Conservation (phyloP, 768 basidiomycete species). For the Suillus sp. region DNA sequence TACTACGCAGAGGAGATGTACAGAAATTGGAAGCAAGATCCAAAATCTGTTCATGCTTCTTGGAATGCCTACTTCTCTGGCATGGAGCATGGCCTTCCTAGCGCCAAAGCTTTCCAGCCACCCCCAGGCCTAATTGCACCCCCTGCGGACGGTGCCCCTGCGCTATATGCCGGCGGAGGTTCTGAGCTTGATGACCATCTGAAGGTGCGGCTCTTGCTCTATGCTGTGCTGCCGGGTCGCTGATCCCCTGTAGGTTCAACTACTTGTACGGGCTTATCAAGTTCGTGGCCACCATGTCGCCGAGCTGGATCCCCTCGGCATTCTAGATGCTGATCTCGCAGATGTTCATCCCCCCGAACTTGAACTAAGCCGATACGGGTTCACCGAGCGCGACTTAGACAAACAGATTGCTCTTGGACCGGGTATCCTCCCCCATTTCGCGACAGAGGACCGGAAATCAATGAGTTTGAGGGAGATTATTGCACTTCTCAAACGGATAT, state of each 20-base stretch:
- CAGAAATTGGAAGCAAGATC: conserved; percentile 87
- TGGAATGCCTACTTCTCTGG: conserved; percentile 96
- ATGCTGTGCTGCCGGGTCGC: conserved; percentile 8
- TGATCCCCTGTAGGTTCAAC: conserved; percentile 71
- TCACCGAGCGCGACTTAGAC: conserved; percentile 90
- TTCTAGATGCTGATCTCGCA: conserved; percentile 85
- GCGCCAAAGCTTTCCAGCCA: conserved; percentile 80
- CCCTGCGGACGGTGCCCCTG: conserved; percentile 79
- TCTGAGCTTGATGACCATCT: conserved; percentile 90
- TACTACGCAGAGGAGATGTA: conserved; percentile 99
- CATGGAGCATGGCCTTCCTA: conserved; percentile 83
- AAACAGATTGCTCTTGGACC: conserved; percentile 94
- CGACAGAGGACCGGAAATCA: conserved; percentile 78
- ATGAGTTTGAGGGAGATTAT: conserved; percentile 94
- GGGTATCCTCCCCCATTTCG: conserved; percentile 95
- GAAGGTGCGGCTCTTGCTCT: conserved; percentile 57
- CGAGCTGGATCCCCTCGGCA: conserved; percentile 93
- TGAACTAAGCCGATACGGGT: conserved; percentile 92
- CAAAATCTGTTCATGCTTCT: conserved; percentile 87
- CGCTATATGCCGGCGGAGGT: conserved; percentile 66
- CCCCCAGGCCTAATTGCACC: conserved; percentile 74
- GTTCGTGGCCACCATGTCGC: conserved; percentile 97
- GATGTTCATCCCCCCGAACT: conserved; percentile 83
- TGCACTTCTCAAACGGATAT: conserved; percentile 85
- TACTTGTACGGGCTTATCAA: conserved; percentile 97